These are phyloP conservation scores for Pyrenula massariospora DNA, from an alignment of 495 filamentous ascomycete species.

Conservation along the genomic window DNA sequence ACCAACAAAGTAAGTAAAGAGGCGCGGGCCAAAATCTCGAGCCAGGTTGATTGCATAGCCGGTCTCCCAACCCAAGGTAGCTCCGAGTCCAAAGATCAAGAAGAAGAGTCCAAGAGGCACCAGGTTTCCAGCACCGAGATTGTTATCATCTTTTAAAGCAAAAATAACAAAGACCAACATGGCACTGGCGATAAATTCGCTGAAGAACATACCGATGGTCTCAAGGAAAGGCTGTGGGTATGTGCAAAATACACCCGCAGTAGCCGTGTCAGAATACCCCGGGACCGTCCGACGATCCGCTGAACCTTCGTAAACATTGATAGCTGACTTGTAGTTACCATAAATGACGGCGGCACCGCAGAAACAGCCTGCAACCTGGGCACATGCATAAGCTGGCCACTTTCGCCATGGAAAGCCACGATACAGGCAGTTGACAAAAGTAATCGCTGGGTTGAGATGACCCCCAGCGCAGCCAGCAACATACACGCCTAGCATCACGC, in stretches of 20 bases:
- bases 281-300: constrained; percentile 43
- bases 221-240: constrained; percentile 52
- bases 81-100: constrained; percentile 52
- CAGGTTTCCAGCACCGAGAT: constrained; percentile 33
- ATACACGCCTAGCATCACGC: constrained; percentile 59
- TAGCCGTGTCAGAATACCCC: constrained; percentile 39
- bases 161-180: constrained; percentile 59
- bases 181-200: constrained; percentile 48
- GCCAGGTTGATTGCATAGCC: constrained; percentile 60
- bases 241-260: constrained; percentile 55
- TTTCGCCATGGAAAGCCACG: constrained; percentile 51
- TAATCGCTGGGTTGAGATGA: constrained; percentile 56
- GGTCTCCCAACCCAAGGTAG: constrained; percentile 60
- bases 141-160: constrained; percentile 49
- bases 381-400: constrained; percentile 38
- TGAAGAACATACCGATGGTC: constrained; percentile 47
- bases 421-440: constrained; percentile 49
- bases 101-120: constrained; percentile 50
- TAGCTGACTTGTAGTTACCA: constrained; percentile 42
- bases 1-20: constrained; percentile 48
- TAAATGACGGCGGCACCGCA: constrained; percentile 42
- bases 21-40: constrained; percentile 54
- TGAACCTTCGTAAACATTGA: constrained; percentile 45
- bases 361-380: constrained; percentile 45
- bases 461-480: constrained; percentile 44